A percentile compares a stretch with the other conserved stretches of the same genome.
These are phyloP conservation scores for Pythium brassicae DNA, from an alignment of 352 stramenopile species.

Conservation along the genomic window DNA sequence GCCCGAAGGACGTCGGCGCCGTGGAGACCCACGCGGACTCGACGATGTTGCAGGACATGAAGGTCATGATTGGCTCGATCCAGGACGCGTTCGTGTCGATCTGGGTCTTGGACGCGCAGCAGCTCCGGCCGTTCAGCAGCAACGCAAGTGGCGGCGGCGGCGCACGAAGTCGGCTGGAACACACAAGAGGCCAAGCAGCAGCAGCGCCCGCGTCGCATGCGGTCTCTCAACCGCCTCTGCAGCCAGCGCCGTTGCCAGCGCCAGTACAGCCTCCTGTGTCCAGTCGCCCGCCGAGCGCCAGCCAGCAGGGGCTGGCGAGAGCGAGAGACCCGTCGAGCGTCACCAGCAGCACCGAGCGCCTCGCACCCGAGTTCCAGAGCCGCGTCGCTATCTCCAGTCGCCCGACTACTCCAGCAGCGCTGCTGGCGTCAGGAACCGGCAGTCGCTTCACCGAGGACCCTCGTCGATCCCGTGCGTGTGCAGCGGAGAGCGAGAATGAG, in stretches of 20 bases:
- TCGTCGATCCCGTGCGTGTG: constrained; percentile 10
- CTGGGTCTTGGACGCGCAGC: constrained; percentile 72
- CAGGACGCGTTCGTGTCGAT: constrained; percentile 79
- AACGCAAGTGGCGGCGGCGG: constrained; percentile 8
- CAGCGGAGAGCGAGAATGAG: not conserved
- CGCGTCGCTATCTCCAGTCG: constrained; percentile 17
- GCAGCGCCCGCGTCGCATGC: constrained; percentile 16
- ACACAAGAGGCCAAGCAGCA: constrained; percentile 2
- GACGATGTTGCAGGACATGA: constrained; percentile 79
- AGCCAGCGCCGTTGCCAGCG: not conserved
- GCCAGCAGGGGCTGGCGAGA: not conserved
- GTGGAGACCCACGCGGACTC: constrained; percentile 64
- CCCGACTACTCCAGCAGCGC: constrained; percentile 17
- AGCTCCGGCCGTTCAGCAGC: constrained; percentile 59
- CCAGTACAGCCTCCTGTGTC: not conserved
- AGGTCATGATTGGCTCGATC: constrained; percentile 79
- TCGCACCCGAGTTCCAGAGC: constrained; percentile 11
- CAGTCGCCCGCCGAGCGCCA: constrained; percentile 1
- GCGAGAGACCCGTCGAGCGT: not conserved
- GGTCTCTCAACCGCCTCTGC: not conserved
- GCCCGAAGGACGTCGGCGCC: constrained; percentile 45
- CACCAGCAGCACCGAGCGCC: constrained; percentile 7
- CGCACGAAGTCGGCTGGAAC: constrained; percentile 8
- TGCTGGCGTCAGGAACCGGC: constrained; percentile 3
- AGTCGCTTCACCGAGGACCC: constrained; percentile 16